phyloP scores from a whole-genome alignment of 352 stramenopile species.

The Phytophthora boehmeriae region DNA sequence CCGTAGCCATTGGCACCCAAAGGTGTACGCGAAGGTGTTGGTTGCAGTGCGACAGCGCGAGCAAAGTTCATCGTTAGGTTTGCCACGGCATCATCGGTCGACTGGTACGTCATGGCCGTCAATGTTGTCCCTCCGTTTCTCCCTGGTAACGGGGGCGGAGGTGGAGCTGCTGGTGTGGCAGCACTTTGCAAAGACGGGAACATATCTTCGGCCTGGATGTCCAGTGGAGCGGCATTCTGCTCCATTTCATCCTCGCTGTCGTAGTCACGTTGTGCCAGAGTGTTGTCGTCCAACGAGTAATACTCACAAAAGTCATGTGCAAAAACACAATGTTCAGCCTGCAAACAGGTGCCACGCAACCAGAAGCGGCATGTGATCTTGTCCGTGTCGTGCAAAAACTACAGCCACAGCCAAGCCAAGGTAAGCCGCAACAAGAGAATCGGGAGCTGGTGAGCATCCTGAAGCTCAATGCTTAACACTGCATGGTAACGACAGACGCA shows the following conservation, averaged over 20 bases:
- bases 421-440: slow-evolving; percentile 31
- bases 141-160: slow-evolving; percentile 12
- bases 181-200: slow-evolving; percentile 73
- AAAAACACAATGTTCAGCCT: slow-evolving; percentile 83
- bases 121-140: slow-evolving; percentile 6
- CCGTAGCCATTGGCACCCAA: slow-evolving; percentile 17
- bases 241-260: slow-evolving; percentile 81
- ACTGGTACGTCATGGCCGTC: slow-evolving; percentile 23
- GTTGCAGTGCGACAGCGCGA: slow-evolving; percentile 70
- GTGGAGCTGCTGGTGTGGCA: slow-evolving; percentile 15
- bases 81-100: slow-evolving; percentile 28
- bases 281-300: slow-evolving; percentile 61
- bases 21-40: slow-evolving; percentile 11
- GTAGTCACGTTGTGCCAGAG: slow-evolving; percentile 56
- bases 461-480: slow-evolving; percentile 23
- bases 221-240: slow-evolving; percentile 43
- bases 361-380: slow-evolving; percentile 87
- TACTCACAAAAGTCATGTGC: slow-evolving; percentile 82
- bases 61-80: slow-evolving; percentile 81
- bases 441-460: slow-evolving; percentile 25
- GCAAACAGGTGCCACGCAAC: slow-evolving; percentile 79
- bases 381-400: slow-evolving; percentile 89
- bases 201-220: slow-evolving; percentile 79
- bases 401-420: slow-evolving; percentile 28
- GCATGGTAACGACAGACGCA: slow-evolving; percentile 41